A percentile compares a stretch with the other conserved stretches of the same genome.
phyloP scores from a whole-genome alignment of 2,329 filamentous ascomycete genomes.

The Orbilia javanica region DNA sequence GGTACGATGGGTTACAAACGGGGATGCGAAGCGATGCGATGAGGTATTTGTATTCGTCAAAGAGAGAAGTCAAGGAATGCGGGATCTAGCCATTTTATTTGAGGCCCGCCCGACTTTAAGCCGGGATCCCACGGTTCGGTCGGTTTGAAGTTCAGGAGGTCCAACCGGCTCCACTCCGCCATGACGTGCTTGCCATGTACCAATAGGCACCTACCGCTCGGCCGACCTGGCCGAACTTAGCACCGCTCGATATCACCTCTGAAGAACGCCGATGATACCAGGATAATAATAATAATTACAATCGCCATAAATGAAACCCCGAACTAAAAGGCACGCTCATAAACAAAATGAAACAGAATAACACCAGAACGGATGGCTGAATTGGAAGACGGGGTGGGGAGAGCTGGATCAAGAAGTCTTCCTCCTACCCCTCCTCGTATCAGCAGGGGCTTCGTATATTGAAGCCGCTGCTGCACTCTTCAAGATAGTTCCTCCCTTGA shows the following conservation, averaged over 20 bases:
- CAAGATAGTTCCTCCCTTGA: conserved; percentile 75
- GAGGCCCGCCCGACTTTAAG: conserved; percentile 2
- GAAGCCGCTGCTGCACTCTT: conserved; percentile 35
- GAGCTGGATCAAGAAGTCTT: conserved; percentile 15
- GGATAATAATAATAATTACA: conserved; percentile 6
- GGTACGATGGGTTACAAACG: neutral
- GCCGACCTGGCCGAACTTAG: conserved; percentile 23
- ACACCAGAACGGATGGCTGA: neutral
- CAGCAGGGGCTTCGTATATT: conserved; percentile 28
- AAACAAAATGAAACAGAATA: neutral
- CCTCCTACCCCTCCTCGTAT: conserved; percentile 33
- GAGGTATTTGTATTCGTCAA: neutral
- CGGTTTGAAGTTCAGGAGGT: conserved; percentile 29
- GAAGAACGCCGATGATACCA: conserved; percentile 4
- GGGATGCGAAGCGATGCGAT: neutral
- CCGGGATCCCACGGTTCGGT: conserved; percentile 15
- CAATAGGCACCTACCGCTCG: conserved; percentile 11
- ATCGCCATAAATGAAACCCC: neutral
- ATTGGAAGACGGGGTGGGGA: neutral
- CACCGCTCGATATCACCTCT: neutral
- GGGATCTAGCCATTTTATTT: conserved; percentile 50
- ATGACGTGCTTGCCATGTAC: conserved; percentile 30
- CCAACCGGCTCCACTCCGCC: conserved; percentile 38
- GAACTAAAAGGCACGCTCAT: neutral
- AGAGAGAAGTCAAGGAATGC: conserved; percentile 14